These are phyloP conservation scores for Neurospora hispaniola DNA, from an alignment of 495 filamentous ascomycete genomes.

Conservation along the genomic window DNA sequence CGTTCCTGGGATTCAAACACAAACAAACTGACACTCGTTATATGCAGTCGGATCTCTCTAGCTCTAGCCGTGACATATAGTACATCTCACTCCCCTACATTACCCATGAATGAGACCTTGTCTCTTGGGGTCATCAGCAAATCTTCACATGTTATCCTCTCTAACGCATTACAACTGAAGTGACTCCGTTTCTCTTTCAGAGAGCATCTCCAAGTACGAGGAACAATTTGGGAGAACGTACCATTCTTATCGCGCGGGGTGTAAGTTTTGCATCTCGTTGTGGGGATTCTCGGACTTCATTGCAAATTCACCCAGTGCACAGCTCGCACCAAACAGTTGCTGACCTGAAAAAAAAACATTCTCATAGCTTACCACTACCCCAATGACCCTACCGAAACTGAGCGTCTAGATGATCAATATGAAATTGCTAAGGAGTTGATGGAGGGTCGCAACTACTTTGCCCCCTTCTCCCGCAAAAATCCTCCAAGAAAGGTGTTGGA, in stretches of 20 bases:
- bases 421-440: conserved; percentile 47
- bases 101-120: not conserved
- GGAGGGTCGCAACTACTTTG: conserved; percentile 42
- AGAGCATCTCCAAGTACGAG: conserved; percentile 34
- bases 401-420: conserved; percentile 49
- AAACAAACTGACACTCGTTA: not conserved
- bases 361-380: conserved; percentile 45
- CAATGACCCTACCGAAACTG: conserved; percentile 46
- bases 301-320: not conserved
- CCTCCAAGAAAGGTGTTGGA: conserved; percentile 51
- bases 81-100: not conserved
- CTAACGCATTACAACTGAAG: conserved; percentile 7
- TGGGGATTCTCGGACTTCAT: not conserved
- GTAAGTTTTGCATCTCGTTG: conserved; percentile 13
- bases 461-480: conserved; percentile 36
- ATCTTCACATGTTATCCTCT: not conserved
- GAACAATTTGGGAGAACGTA: conserved; percentile 55
- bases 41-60: not conserved
- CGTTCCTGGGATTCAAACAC: not conserved
- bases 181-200: conserved; percentile 26
- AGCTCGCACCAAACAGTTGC: not conserved
- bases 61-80: conserved; percentile 9
- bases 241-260: conserved; percentile 43
- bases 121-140: not conserved
- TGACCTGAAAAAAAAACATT: conserved; percentile 4